Base-by-base conservation (phyloP, 306 rosid genomes). In the Castanea sativa region DNA sequence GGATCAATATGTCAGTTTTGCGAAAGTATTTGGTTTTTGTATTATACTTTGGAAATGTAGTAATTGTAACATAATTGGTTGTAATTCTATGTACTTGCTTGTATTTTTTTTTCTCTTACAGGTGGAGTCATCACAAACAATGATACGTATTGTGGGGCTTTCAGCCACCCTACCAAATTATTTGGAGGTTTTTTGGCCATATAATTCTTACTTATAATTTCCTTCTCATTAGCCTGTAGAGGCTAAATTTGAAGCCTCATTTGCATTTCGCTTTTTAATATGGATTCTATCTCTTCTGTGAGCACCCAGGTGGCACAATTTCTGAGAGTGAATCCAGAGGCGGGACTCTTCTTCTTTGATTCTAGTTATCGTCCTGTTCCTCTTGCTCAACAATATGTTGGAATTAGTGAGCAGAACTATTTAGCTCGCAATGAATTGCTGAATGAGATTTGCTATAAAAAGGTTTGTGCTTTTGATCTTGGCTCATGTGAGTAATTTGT, bases 61-160 rank as follows among this genome's bases (percentile, higher is more conserved):
- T 14, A 3, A 3, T 15, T 49, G 12, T 60, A 23, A 13, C 1
- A 2, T 78, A 49, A n/a, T 52, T 45, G 52, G 14, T 67, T 52
- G 52, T 33, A 8, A 32, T 32, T 67, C 51, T 67, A 18, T 64
- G 30, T 75, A 35, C 55, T 10, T 55, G 43, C 35, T 5, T 15
- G 63, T 58, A 41, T 23, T 21, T 16, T 78, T 55, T 25, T 43
- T 51, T 43, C 69, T 35, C 56, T 65, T 27, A 84, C 90, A 94
- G 99, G 99, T 94, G 88, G 99, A 94, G 79, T 91, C 99, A 64
- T 85, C 92, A 72, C 99, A 94, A 81, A 71, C 97, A 75, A 92
- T 94, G 99, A 94, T 94, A 85, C 97, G 97, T 76, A 94, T 94
- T 74, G 99, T 94, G 83, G 99, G 99, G 82, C 97, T 94, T 80